Evolutionary conservation across 2,329 filamentous ascomycete species (phyloP).

Genomic region (Beauveria bassiana): DNA sequence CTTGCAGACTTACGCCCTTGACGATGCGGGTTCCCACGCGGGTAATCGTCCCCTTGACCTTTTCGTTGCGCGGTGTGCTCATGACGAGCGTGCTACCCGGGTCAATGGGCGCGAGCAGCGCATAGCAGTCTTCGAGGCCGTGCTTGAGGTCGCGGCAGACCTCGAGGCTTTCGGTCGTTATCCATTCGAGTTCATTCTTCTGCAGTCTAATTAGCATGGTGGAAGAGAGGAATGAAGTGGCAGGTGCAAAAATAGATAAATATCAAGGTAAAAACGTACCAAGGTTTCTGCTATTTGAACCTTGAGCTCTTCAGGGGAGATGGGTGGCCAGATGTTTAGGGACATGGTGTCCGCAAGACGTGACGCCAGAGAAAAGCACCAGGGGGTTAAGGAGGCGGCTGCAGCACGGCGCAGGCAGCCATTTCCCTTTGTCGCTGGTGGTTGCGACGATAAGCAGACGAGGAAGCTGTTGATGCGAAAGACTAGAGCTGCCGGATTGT

Average conservation of each 20-base stretch:
- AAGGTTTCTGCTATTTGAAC: slow-evolving; percentile 40
- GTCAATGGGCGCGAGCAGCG: slow-evolving; percentile 75
- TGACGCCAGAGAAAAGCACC: background rate
- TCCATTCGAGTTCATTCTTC: slow-evolving; percentile 48
- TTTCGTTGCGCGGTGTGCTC: slow-evolving; percentile 78
- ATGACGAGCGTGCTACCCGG: slow-evolving; percentile 84
- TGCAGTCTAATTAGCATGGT: slow-evolving; percentile 27
- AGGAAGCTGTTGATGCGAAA: background rate
- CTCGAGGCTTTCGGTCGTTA: slow-evolving; percentile 40
- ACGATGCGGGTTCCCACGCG: slow-evolving; percentile 84
- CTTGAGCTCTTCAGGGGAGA: slow-evolving; percentile 43
- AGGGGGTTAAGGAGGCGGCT: slow-evolving; percentile 7
- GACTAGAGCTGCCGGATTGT: background rate
- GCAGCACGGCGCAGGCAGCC: slow-evolving; percentile 19
- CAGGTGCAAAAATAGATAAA: background rate
- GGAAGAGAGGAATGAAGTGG: background rate
- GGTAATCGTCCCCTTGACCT: slow-evolving; percentile 86
- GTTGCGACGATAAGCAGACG: background rate
- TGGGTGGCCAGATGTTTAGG: slow-evolving; percentile 50
- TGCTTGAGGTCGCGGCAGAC: slow-evolving; percentile 44
- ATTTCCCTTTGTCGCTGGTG: slow-evolving; percentile 12
- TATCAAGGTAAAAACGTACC: slow-evolving; percentile 28
- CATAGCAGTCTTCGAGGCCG: slow-evolving; percentile 82
- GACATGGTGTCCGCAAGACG: slow-evolving; percentile 35
- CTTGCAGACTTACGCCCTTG: slow-evolving; percentile 62